Conservation (phyloP, 768 basidiomycete genomes). For the Russula vinacea region DNA sequence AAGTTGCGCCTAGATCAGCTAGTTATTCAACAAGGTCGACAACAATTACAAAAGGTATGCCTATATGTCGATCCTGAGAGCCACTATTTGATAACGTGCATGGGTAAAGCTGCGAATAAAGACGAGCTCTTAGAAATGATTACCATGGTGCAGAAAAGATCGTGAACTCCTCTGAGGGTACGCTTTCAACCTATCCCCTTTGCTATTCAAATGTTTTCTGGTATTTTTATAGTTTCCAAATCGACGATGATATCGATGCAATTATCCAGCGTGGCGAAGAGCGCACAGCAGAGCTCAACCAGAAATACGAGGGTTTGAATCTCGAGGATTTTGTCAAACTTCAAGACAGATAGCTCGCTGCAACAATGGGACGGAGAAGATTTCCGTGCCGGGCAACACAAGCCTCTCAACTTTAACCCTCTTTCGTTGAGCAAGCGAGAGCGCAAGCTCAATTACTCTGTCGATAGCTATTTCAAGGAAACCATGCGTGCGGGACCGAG, state of each 20-base stretch:
- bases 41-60: slow-evolving; percentile 68
- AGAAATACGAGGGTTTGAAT: slow-evolving; percentile 89
- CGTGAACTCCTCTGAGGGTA: slow-evolving; percentile 78
- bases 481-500: slow-evolving; percentile 75
- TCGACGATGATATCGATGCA: slow-evolving; percentile 90
- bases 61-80: not conserved
- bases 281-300: slow-evolving; percentile 81
- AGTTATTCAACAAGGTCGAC: slow-evolving; percentile 93
- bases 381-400: slow-evolving; percentile 73
- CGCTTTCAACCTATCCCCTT: slow-evolving; percentile 33
- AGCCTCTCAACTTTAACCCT: slow-evolving; percentile 69
- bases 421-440: slow-evolving; percentile 90
- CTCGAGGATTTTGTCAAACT: slow-evolving; percentile 95
- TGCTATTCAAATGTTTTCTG: not conserved
- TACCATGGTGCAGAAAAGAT: slow-evolving; percentile 97
- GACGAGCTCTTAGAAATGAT: slow-evolving; percentile 99
- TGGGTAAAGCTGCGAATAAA: slow-evolving; percentile 74
- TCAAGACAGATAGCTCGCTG: slow-evolving; percentile 88
- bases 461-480: slow-evolving; percentile 95
- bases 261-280: slow-evolving; percentile 92
- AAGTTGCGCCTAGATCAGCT: slow-evolving; percentile 93
- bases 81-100: slow-evolving; percentile 1
- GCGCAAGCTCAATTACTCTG: slow-evolving; percentile 90
- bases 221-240: slow-evolving; percentile 50
- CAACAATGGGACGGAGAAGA: slow-evolving; percentile 97